Evolutionary conservation across 345 rosid species (phyloP).

Genomic region (Hibiscus trionum): DNA sequence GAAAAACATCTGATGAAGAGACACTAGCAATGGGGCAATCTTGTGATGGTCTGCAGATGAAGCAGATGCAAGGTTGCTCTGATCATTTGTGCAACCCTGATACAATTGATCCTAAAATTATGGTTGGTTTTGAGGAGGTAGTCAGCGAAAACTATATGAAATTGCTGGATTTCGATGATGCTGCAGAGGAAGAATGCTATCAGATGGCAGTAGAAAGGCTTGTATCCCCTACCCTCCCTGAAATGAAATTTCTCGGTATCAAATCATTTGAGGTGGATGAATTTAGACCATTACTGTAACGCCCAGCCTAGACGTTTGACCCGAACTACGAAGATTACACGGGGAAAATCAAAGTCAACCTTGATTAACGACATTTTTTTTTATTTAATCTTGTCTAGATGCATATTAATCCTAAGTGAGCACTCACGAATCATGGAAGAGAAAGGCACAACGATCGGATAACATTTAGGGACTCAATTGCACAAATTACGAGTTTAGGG

Average conservation of each 20-base stretch:
- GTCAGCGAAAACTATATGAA: slow-evolving; percentile 47
- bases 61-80: slow-evolving; percentile 10
- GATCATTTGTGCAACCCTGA: slow-evolving; percentile 20
- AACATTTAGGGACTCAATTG: too few relatives aligned
- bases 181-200: slow-evolving; percentile 55
- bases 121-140: slow-evolving; percentile 26
- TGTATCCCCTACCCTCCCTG: slow-evolving; percentile 74
- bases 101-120: slow-evolving; percentile 17
- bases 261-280: slow-evolving; percentile 21
- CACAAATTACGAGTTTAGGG: too few relatives aligned
- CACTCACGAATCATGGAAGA: too few relatives aligned
- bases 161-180: slow-evolving; percentile 70
- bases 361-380: too few relatives aligned
- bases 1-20: slow-evolving; percentile 28
- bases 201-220: slow-evolving; percentile 56
- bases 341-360: too few relatives aligned
- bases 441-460: too few relatives aligned
- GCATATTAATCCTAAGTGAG: too few relatives aligned
- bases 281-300: slow-evolving; percentile 6
- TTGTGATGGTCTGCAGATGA: slow-evolving; percentile 8
- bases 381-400: too few relatives aligned
- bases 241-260: slow-evolving; percentile 26
- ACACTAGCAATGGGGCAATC: slow-evolving; percentile 19
- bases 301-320: too few relatives aligned
- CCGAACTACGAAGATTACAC: too few relatives aligned